Base-by-base conservation (phyloP, 352 stramenopile species). In the Thalassiosira sp. region DNA sequence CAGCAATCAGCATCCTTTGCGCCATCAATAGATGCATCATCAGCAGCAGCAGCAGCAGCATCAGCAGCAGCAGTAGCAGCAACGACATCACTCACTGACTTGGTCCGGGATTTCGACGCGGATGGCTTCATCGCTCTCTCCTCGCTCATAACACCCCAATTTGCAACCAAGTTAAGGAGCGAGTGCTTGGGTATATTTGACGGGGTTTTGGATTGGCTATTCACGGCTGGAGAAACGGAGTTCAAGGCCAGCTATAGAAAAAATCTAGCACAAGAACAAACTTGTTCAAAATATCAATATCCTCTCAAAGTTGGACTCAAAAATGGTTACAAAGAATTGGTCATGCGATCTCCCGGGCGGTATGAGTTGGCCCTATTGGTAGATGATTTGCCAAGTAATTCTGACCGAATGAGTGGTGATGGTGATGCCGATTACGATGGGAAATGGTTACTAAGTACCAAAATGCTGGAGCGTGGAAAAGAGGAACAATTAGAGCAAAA, bases 281-380 rank as follows among this genome's bases (percentile, higher is more conserved):
- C 16, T 20, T 42, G 3, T 37, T 51, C 42, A 33, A 42, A 67
- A 68, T 42, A 66, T 56, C 43, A 72, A 68, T 88, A 87, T 66
- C 46, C 69, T 22, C 57, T 88, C n/a, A 20, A 71, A 43, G 5
- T 70, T n/a, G 84, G 84, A 15, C 20, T 84, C 3, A 84, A 83
- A 42, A 22, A 82, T 79, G 81, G 84, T 10, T 90, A 84, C 71
- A 64, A 59, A 67, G 84, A 90, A 63, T 72, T 90, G 42, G 84
- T 90, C 25, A 90, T 90, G 84, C 60, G 84, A 67, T 84, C 64
- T 61, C 74, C 78, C 13, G 84, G 81, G 37, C 35, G 84, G n/a
- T 90, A 87, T 51, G 84, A 90, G 64, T 62, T 86, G 67, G 54
- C 72, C 16, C 74, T 57, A 27, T 16, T 72, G 42, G 31, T 61